phyloP scores from a whole-genome alignment of 1,139 yeast species.

The Zygoascus meyerae region DNA sequence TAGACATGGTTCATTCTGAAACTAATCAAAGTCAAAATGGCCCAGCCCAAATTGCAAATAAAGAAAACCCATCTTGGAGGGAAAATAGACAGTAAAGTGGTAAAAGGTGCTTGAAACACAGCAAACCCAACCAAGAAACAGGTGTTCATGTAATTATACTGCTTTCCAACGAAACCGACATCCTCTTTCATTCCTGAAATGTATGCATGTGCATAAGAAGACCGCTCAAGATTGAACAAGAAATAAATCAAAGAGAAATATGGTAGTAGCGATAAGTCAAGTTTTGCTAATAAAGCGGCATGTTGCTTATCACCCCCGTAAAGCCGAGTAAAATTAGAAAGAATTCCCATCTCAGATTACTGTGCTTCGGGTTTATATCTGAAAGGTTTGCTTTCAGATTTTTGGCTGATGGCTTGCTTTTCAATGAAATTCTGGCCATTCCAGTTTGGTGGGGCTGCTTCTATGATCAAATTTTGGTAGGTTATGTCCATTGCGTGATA shows the following conservation, averaged over 20 bases:
- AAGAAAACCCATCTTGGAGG: constrained; percentile 54
- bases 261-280: constrained; percentile 18
- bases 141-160: constrained; percentile 37
- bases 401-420: background rate
- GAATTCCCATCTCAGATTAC: background rate
- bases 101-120: constrained; percentile 14
- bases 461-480: no score
- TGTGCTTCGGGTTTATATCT: background rate
- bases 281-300: constrained; percentile 15
- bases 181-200: constrained; percentile 53
- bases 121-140: constrained; percentile 13
- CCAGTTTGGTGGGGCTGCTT: no score
- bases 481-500: no score
- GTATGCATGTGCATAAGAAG: constrained; percentile 37
- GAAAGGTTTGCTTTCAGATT: background rate
- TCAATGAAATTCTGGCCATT: background rate
- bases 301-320: constrained; percentile 2
- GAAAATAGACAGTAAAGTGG: constrained; percentile 29
- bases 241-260: constrained; percentile 16
- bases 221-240: constrained; percentile 17
- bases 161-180: constrained; percentile 43
- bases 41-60: constrained; percentile 57
- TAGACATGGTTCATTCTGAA: constrained; percentile 44
- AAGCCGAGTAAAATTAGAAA: constrained; percentile 1
- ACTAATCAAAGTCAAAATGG: constrained; percentile 53